phyloP scores from a whole-genome alignment of 495 filamentous ascomycete genomes.

The Clavariopsis aquatica region DNA sequence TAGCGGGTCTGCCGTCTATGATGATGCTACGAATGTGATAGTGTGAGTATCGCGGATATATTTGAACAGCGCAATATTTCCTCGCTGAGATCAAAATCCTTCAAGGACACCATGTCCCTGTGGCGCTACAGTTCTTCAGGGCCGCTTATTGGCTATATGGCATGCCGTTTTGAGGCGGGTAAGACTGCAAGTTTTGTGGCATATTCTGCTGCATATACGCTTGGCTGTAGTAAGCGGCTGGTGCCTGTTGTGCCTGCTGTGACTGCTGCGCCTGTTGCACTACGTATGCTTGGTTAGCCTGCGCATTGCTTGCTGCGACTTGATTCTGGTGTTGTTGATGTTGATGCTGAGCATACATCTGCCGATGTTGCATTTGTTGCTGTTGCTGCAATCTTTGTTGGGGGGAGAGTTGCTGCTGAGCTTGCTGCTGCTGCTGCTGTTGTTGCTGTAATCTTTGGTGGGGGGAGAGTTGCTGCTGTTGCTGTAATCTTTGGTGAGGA shows the following conservation, averaged over 20 bases:
- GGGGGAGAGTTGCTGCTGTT: background rate
- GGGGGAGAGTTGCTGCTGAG: background rate
- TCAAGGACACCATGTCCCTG: background rate
- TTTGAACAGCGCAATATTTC: no score
- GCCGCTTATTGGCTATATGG: background rate
- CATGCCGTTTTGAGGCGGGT: background rate
- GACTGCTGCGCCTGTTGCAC: background rate
- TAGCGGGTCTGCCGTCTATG: no score
- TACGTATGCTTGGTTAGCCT: background rate
- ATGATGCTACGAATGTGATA: no score
- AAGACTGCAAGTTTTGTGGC: background rate
- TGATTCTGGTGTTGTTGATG: background rate
- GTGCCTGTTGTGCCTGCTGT: background rate
- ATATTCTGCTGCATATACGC: conserved; percentile 1
- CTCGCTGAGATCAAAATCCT: background rate
- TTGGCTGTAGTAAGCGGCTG: background rate
- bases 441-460: background rate
- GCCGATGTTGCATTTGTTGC: background rate
- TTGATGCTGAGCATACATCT: background rate
- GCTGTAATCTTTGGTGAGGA: background rate
- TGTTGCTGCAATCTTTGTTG: background rate
- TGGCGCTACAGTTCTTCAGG: background rate
- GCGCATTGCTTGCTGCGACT: background rate
- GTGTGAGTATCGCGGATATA: no score
- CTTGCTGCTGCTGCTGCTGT: background rate